Base-by-base conservation (phyloP, 1,139 yeast species). In the Protomyces pachydermus region DNA sequence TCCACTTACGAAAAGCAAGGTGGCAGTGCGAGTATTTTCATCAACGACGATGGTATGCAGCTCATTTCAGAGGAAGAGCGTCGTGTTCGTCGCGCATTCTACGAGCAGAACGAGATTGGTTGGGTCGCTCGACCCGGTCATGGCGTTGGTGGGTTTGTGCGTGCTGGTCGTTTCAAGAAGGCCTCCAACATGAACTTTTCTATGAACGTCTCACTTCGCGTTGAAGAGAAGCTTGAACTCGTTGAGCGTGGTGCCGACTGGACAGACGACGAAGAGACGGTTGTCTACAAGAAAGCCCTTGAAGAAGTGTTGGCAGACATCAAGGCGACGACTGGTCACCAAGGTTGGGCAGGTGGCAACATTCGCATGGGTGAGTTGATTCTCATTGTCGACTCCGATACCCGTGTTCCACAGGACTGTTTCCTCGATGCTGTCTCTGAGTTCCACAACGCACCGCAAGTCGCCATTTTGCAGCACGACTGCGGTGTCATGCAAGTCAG, bases 1-100 rank as follows among this genome's bases (percentile, higher is more conserved):
- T 65, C 68, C n/a, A 67, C 69, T 3, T 67, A 67, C 51, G 69
- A 67, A 34, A 62, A 66, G 37, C 69, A 66, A 46, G 69, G 69
- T 5, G 69, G 69, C 2, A 65, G 67, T 32, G 69, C 69, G 10
- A 45, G 52, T 8, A 65, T 67, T 12, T 67, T 67, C 53, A 61
- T 67, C 54, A 67, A 67, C 48, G 69, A 67, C 54, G 69, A 67
- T 32, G 69, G 69, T 23, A 56, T 67, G 66, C 69, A 67, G 45
- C 61, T 67, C 55, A 56, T 67, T 39, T 28, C 65, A 20, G 65
- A 61, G 37, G 69, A 67, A 18, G 68, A 66, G 35, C 28, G 56
- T 12, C 54, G 57, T 6, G 57, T 61, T 5, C 54, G 68, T 20
- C 58, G 64, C 28, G 62, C 58, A 12, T 67, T 66, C 25, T 67